These are phyloP conservation scores for Sporothrix brasiliensis DNA, from an alignment of 2,329 filamentous ascomycete genomes.

Conservation along the genomic window DNA sequence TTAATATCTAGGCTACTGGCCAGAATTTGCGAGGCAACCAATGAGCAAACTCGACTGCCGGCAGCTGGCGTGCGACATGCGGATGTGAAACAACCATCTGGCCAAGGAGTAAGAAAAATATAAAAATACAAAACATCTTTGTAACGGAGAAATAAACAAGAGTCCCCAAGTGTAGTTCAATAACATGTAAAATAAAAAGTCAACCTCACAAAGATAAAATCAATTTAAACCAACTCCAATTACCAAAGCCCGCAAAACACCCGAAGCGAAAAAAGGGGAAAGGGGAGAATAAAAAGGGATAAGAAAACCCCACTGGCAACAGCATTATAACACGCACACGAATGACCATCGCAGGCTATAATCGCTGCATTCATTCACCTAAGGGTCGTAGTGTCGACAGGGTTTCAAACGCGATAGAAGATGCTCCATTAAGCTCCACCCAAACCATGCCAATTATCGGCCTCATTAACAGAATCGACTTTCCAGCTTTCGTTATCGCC, in stretches of 20 bases:
- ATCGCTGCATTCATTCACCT: background rate
- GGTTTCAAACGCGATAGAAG: too few relatives aligned
- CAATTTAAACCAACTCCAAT: too few relatives aligned
- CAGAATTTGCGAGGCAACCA: background rate
- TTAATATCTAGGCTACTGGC: background rate
- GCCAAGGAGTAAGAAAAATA: background rate
- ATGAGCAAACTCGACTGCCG: background rate
- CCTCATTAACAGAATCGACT: slow-evolving; percentile 37
- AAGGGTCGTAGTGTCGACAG: too few relatives aligned
- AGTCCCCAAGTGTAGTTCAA: too few relatives aligned
- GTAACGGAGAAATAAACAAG: too few relatives aligned
- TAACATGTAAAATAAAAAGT: too few relatives aligned
- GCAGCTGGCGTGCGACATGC: background rate
- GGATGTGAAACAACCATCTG: background rate
- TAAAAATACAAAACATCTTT: background rate
- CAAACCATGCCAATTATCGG: slow-evolving; percentile 37
- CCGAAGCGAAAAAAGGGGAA: background rate
- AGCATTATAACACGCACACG: too few relatives aligned
- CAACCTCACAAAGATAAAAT: too few relatives aligned
- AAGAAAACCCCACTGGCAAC: background rate
- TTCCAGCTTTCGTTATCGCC: slow-evolving; percentile 40
- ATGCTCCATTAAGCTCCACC: background rate
- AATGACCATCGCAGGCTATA: too few relatives aligned
- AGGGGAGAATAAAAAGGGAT: background rate
- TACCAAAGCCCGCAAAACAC: too few relatives aligned